Base-by-base conservation (phyloP, 768 basidiomycete species). In the Serendipita sp. region DNA sequence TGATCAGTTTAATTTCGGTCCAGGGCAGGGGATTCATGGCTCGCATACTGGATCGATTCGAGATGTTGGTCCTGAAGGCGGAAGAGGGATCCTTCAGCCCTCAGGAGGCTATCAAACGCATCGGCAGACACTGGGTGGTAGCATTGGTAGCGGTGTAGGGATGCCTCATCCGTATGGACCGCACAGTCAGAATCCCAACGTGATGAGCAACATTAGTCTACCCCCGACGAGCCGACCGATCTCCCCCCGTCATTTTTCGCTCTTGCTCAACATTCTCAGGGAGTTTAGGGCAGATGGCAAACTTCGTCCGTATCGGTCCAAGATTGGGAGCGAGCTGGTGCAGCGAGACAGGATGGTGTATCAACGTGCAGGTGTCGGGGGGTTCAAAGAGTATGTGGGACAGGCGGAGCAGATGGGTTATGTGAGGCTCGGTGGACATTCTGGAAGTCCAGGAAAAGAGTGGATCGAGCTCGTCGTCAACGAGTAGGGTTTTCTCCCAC, bases 371-470 rank as follows among this genome's bases (percentile, higher is more conserved):
- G 28, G 28, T 35, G 56, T 60, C n/a, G 34, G 28, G 10, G 56
- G 56, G 16, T 60, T 60, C 56, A 60, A 60, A 32, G 56, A 60
- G 24, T 60, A 60, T 35, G 56, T 60, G 16, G 56, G 56, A 1
- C 16, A 28, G 8, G 56, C 56, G 10, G 56, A 60, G 28, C 56
- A 60, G 35, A 60, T 60, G 56, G 56, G 56, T 0, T 37, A 32
- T 28, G 56, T 60, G 24, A 3, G 56, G 24, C 56, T 60, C 35
- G 56, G 56, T n/a, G 56, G 56, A 60, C 56, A 60, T 32, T 60
- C 56, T 37, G 56, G 56, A n/a, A 60, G 56, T 35, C 56, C 56
- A 28, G 56, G 56, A 24, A 60, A 60, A 32, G 56, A 60, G 35
- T 60, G 56, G 56, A 60, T 60, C 34, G 56, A 60, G 56, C 56